A percentile compares a stretch with the other conserved stretches of the same genome.
Conservation (phyloP, 2,329 filamentous ascomycete genomes). For the Nemania abortiva region DNA sequence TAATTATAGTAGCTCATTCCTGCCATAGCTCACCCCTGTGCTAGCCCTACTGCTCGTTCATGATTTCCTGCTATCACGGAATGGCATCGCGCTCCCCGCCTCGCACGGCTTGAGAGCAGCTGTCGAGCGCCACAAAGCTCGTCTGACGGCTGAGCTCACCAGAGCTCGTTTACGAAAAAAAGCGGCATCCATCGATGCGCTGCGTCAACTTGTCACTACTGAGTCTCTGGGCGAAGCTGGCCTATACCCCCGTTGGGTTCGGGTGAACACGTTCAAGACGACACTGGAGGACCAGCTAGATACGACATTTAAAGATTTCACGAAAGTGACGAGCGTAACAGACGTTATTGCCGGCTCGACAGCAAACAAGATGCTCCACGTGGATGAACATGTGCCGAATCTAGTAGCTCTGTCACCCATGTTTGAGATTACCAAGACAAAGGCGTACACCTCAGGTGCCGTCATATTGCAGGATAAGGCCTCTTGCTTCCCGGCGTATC, state of each 20-base stretch:
- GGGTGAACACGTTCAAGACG: slow-evolving; percentile 83
- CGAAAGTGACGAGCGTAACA: slow-evolving; percentile 65
- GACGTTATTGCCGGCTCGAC: slow-evolving; percentile 63
- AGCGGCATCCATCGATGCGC: slow-evolving; percentile 73
- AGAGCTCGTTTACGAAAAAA: slow-evolving; percentile 80
- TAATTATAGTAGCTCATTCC: slow-evolving; percentile 49
- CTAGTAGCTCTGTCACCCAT: slow-evolving; percentile 81
- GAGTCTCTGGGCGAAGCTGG: slow-evolving; percentile 62
- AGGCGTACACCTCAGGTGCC: slow-evolving; percentile 79
- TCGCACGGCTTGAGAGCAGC: slow-evolving; percentile 81
- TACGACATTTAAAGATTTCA: slow-evolving; percentile 77
- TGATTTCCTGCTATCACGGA: slow-evolving; percentile 84
- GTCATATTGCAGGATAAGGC: slow-evolving; percentile 97
- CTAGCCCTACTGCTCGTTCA: slow-evolving; percentile 86
- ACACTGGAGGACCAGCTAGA: slow-evolving; percentile 78
- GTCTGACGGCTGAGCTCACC: slow-evolving; percentile 84
- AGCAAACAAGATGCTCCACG: slow-evolving; percentile 66
- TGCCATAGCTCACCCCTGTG: slow-evolving; percentile 77
- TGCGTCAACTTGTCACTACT: slow-evolving; percentile 70
- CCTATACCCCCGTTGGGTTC: slow-evolving; percentile 87
- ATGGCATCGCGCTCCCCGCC: slow-evolving; percentile 83
- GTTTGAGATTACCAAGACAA: slow-evolving; percentile 77
- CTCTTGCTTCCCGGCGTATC: slow-evolving; percentile 93
- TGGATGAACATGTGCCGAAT: slow-evolving; percentile 87
- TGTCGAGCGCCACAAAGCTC: slow-evolving; percentile 83